phyloP scores from a whole-genome alignment of 129 eudicot species.

The Helichrysum umbraculigerum region DNA sequence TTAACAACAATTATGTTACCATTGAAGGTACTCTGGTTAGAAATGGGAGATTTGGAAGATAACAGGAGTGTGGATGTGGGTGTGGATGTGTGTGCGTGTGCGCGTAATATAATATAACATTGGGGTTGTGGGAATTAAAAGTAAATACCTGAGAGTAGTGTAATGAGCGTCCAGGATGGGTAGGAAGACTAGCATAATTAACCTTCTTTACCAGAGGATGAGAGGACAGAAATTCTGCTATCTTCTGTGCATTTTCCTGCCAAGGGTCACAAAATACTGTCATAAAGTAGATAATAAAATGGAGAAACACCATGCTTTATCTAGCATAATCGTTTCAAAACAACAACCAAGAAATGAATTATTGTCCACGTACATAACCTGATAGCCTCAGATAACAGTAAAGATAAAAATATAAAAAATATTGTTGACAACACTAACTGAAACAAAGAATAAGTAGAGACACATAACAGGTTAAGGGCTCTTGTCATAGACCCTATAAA shows the following conservation, averaged over 20 bases:
- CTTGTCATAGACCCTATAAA: not conserved
- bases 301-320: not conserved
- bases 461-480: not conserved
- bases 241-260: constrained; percentile 95
- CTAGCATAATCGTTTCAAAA: not conserved
- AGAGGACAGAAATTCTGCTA: constrained; percentile 81
- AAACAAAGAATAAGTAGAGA: not conserved
- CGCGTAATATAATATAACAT: not conserved
- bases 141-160: constrained; percentile 89
- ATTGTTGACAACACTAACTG: not conserved
- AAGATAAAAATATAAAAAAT: not conserved
- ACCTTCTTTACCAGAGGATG: constrained; percentile 88
- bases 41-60: not conserved
- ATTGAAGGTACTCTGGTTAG: not conserved
- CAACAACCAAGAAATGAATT: not conserved
- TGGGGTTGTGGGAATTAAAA: not conserved
- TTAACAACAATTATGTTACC: not conserved
- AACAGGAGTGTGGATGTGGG: not conserved
- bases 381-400: not conserved
- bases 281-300: not conserved
- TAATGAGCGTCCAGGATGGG: constrained; percentile 81
- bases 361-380: not conserved
- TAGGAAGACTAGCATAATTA: constrained; percentile 92
- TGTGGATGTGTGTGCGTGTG: not conserved
- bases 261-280: constrained; percentile 18